phyloP scores from a whole-genome alignment of 2,329 filamentous ascomycete genomes.

The Nigrospora oryzae region DNA sequence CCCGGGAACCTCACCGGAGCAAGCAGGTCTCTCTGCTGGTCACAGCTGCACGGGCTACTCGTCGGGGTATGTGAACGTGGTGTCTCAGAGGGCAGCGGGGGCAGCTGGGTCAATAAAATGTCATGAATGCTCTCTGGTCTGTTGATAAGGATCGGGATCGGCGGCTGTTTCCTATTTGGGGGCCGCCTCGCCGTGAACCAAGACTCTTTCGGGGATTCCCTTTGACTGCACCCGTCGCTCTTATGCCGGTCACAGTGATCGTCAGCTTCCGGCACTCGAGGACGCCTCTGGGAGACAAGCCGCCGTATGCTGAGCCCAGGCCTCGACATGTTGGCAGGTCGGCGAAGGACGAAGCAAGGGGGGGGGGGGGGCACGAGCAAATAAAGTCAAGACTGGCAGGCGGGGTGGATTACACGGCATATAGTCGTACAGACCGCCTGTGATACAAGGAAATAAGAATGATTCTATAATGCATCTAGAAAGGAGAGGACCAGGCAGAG shows the following conservation, averaged over 20 bases:
- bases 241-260: slow-evolving; percentile 13
- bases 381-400: slow-evolving; percentile 8
- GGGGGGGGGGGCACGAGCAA: slow-evolving; percentile 13
- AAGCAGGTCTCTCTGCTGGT: slow-evolving; percentile 21
- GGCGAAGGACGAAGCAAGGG: slow-evolving; percentile 13
- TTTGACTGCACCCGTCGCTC: slow-evolving; percentile 1
- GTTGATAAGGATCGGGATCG: slow-evolving; percentile 27
- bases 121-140: slow-evolving; percentile 29
- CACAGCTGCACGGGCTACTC: slow-evolving; percentile 37
- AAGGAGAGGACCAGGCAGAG: too few relatives aligned
- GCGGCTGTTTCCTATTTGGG: slow-evolving; percentile 21
- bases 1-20: slow-evolving; percentile 17
- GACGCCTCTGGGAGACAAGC: slow-evolving; percentile 27
- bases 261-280: slow-evolving; percentile 12
- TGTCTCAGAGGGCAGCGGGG: slow-evolving; percentile 27
- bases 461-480: too few relatives aligned
- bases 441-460: too few relatives aligned
- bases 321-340: slow-evolving; percentile 27
- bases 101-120: slow-evolving; percentile 23
- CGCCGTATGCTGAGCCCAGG: slow-evolving; percentile 33
- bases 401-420: slow-evolving; percentile 11
- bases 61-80: slow-evolving; percentile 26
- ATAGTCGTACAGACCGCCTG: neutral
- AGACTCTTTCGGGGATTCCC: slow-evolving; percentile 11
- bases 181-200: slow-evolving; percentile 16